These are phyloP conservation scores for Trametes coccinea DNA, from an alignment of 768 basidiomycete species.

Conservation along the genomic window DNA sequence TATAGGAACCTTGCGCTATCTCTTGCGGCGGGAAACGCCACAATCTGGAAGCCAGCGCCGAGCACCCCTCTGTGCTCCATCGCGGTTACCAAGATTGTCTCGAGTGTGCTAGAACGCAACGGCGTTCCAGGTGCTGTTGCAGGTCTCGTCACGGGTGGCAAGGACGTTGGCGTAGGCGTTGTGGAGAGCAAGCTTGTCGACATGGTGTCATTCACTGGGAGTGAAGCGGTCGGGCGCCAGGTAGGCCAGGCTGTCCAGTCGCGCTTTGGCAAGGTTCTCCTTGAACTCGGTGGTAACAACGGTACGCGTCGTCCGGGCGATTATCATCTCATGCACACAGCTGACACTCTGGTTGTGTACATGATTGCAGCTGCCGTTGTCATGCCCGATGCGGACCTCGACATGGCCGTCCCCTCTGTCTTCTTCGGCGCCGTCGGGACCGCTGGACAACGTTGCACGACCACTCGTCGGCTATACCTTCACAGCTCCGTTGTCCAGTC, in stretches of 20 bases:
- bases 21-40: conserved; percentile 88
- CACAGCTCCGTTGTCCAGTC: conserved; percentile 76
- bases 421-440: conserved; percentile 94
- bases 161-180: conserved; percentile 75
- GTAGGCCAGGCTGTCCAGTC: conserved; percentile 89
- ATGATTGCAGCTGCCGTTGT: conserved; percentile 72
- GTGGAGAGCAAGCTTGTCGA: conserved; percentile 75
- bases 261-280: conserved; percentile 85
- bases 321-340: background rate
- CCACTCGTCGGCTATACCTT: conserved; percentile 87
- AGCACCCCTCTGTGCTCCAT: conserved; percentile 89
- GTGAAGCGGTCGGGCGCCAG: conserved; percentile 80
- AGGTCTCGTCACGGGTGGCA: conserved; percentile 79
- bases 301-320: conserved; percentile 44
- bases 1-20: conserved; percentile 88
- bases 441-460: conserved; percentile 78
- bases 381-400: conserved; percentile 91
- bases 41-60: conserved; percentile 93
- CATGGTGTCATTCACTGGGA: conserved; percentile 94
- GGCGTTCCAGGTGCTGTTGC: conserved; percentile 83
- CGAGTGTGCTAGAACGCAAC: conserved; percentile 78
- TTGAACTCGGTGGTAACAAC: conserved; percentile 96
- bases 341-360: background rate
- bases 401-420: conserved; percentile 84
- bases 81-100: conserved; percentile 84